Evolutionary conservation across 2,329 filamentous ascomycete genomes (phyloP), one percentile per base, ranked within the genome.

Genomic region (Diaporthe australafricana): DNA sequence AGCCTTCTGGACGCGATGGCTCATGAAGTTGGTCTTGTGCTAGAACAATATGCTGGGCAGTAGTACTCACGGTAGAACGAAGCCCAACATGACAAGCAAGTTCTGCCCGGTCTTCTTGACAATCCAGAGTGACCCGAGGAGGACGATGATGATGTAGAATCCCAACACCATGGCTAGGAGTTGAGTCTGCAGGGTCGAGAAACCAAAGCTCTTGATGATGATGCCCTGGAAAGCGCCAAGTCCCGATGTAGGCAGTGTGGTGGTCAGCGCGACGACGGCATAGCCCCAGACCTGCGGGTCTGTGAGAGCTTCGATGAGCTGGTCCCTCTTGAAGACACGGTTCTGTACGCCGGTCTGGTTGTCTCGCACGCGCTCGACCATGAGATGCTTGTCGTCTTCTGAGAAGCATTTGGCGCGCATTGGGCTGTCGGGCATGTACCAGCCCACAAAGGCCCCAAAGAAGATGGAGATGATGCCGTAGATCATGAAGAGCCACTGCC

Each of bases 81-180:
- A 94, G 6, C 87, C 81, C 11, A 88, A 81, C 91, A 94, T 94
- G 57, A 90, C 84, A 22, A 92, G 76, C 20, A 92, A 79, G 75
- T 93, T 95, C 80, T 94, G 92, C n/a, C 85, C 82, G 1, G 87
- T 92, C 80, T 88, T 92, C 81, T 90, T 92, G 17, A 91, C 91
- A 5, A 94, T 77, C 87, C 87, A 94, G 0, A 90, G 87, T 0
- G 91, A 93, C 0, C 84, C 83, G 32, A 94, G 82, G 1, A 95
- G 84, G 5, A 94, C 88, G 60, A 91, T 84, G 73, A 95, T 93
- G 76, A 94, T 94, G 75, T 93, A 93, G 48, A 88, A 89, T 6
- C 93, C 93, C 0, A 94, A 84, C 0, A 94, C 92, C 91, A 95
- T 94, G 48, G 91, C 88, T 30, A 95, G 83, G 1, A 95, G 83